Percentiles rank a stretch among this genome's conserved stretches.
These are phyloP conservation scores for Lathyrus aphaca DNA, from an alignment of 306 rosid genomes.

Conservation along the genomic window DNA sequence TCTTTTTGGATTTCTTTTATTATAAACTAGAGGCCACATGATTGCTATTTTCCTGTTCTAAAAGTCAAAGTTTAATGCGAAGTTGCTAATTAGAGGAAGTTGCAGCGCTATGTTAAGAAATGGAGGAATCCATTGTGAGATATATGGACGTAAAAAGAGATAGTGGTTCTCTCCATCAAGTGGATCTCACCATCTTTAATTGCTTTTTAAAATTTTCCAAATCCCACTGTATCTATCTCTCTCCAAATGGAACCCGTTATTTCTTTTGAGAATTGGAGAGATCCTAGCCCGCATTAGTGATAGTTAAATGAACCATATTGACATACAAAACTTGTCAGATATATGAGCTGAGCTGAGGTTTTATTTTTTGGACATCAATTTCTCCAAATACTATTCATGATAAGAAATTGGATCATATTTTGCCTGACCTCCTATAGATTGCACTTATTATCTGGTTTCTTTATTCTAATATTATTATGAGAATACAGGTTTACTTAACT, in stretches of 20 bases:
- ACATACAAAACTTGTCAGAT: conserved; percentile 10
- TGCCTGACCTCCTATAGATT: not conserved
- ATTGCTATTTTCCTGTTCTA: conserved; percentile 14
- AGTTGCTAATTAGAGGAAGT: not conserved
- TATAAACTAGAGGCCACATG: not conserved
- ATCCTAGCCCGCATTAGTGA: not conserved
- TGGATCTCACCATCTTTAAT: no score
- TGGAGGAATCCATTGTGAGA: no score
- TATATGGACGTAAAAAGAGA: no score
- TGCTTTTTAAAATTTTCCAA: no score
- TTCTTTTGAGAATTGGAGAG: no score
- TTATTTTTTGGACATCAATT: conserved; percentile 15
- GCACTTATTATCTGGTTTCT: conserved; percentile 9
- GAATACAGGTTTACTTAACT: not conserved
- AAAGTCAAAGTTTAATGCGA: not conserved
- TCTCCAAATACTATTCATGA: conserved; percentile 8
- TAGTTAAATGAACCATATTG: conserved; percentile 3
- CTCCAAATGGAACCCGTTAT: no score
- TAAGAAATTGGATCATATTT: conserved; percentile 14
- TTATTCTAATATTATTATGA: conserved; percentile 2
- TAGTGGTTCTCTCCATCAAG: no score
- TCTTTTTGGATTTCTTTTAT: conserved; percentile 6
- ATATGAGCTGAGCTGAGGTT: conserved; percentile 6
- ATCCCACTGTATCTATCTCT: no score
- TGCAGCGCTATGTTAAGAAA: not conserved